Conservation (phyloP, 2,329 filamentous ascomycete genomes). For the Didymella keratinophila region DNA sequence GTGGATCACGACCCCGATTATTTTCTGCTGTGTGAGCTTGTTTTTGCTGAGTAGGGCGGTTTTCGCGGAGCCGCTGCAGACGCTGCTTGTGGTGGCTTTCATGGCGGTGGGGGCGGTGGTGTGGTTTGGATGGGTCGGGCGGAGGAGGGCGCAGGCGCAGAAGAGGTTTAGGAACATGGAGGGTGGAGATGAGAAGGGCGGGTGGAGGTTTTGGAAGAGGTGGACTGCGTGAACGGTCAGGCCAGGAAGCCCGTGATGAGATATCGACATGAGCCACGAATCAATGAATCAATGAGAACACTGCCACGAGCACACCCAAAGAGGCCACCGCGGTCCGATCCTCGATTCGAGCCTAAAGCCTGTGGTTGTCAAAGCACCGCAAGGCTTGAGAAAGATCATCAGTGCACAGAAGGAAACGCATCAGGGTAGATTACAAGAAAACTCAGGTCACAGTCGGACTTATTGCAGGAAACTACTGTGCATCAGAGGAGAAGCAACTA, state of each 20-base stretch:
- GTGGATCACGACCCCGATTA: constrained; percentile 96
- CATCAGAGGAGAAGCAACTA: too few species aligned
- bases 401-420: too few species aligned
- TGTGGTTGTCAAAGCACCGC: too few species aligned
- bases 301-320: too few species aligned
- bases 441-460: too few species aligned
- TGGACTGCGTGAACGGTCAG: constrained; percentile 43
- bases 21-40: constrained; percentile 96
- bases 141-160: constrained; percentile 47
- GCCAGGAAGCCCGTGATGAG: too few species aligned
- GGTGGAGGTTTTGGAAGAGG: constrained; percentile 57
- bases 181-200: constrained; percentile 34
- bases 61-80: constrained; percentile 90
- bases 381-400: too few species aligned
- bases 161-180: constrained; percentile 35
- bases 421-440: too few species aligned
- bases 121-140: constrained; percentile 85
- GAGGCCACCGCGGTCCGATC: too few species aligned
- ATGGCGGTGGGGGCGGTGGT: constrained; percentile 84
- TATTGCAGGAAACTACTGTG: too few species aligned
- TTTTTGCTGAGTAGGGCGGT: constrained; percentile 89
- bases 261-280: neutral
- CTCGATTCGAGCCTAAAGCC: too few species aligned
- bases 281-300: neutral
- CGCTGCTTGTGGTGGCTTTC: constrained; percentile 84